Evolutionary conservation across 2,329 filamentous ascomycete species (phyloP), one percentile per base, ranked within the genome.

Genomic region (Fusarium aywerte): DNA sequence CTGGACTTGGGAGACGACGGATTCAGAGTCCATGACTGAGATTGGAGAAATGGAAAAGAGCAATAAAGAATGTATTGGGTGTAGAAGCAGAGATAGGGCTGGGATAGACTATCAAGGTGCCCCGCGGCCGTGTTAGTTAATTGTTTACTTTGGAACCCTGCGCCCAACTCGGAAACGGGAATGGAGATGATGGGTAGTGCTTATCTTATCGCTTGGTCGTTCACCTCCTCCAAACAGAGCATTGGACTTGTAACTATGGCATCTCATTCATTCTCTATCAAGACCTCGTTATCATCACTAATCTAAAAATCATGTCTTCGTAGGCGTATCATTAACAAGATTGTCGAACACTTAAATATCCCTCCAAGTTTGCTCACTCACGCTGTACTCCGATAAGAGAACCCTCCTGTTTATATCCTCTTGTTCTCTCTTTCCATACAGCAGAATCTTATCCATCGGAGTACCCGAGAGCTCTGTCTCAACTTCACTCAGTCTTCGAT

Each of bases 1-100:
- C 78, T 93, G 88, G 68, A 78, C 77, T 35, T 80, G 76, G 10
- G 77, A 73, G 58, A 76, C 71, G 57, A 75, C 65, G 12, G 75
- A 77, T 52, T 78, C 76, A 32, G 76, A 72, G 65, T 77, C 75
- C 78, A 80, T 80, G 63, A 44, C 31, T 32, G 18, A n/a, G 16
- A 20, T 27, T n/a, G 12, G 3, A 44, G 13, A 13, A 36, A 16
- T 25, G 5, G 25, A 35, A 25, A 11, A 50, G 11, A 13, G 44
- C 42, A 13, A 27, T 10, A 42, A 27, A 40, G 13, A 36, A 32
- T 3, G 31, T 48, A 40, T 20, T 20, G 18, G 18, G 38, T 42
- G 39, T 18, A 54, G 39, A 57, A 36, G 25, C 38, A 36, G 32
- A 27, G 35, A 15, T 12, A 40, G 8, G 59, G 18, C 16, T 43